These are phyloP conservation scores for Lactarius evosmus DNA, from an alignment of 768 basidiomycete genomes.

Conservation along the genomic window DNA sequence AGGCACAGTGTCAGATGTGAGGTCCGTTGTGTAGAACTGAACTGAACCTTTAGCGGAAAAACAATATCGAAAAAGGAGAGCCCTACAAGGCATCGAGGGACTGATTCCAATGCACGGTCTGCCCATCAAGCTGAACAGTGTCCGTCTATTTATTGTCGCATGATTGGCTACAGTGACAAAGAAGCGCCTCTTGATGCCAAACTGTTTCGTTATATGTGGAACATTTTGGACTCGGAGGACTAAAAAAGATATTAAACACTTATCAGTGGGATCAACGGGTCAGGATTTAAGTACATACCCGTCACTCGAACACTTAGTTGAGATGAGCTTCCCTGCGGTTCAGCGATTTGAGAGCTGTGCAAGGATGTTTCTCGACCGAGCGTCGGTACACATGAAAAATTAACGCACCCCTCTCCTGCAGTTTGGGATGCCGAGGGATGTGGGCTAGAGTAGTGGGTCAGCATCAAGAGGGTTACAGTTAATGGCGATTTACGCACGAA, in stretches of 20 bases:
- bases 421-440: not conserved
- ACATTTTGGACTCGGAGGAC: not conserved
- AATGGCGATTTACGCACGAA: not conserved
- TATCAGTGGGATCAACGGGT: not conserved
- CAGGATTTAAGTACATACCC: not conserved
- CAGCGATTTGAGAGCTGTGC: not conserved
- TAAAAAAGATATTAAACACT: not conserved
- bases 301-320: not conserved
- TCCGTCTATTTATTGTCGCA: not conserved
- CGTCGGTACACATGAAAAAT: not conserved
- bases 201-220: not conserved
- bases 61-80: not conserved
- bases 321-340: not conserved
- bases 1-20: not conserved
- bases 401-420: not conserved
- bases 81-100: not conserved
- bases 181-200: not conserved
- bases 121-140: not conserved
- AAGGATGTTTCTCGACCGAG: not conserved
- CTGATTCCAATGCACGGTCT: not conserved
- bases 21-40: not conserved
- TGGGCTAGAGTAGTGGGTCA: not conserved
- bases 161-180: not conserved
- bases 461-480: not conserved
- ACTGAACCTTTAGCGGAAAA: not conserved